Base-by-base conservation (phyloP, 2,329 filamentous ascomycete genomes). In the Diaporthe vexans region DNA sequence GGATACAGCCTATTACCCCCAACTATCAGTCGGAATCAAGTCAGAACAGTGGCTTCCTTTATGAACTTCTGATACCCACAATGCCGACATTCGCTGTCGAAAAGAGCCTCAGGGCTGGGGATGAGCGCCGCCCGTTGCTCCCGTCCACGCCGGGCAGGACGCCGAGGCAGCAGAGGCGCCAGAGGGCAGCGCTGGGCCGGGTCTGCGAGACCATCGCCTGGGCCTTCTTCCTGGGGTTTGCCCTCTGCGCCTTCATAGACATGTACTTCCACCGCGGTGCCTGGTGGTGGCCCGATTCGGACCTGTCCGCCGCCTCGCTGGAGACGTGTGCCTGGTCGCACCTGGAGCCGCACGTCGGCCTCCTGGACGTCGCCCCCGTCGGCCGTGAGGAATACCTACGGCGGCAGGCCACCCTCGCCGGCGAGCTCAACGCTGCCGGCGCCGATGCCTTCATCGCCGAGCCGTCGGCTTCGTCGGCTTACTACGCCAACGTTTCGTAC, bases 381-480 rank as follows among this genome's bases (percentile, higher is more conserved):
- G 61, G 58, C 26, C 79, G 77, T 15, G 71, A 76, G 19, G 80
- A 81, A 68, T 81, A 78, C 56, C 75, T 81, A 19, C 17, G 59
- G n/a, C 79, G 80, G 11, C 79, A 81, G 63, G 4, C 52, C 40
- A 74, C 68, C 10, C 76, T 81, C 10, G 80, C 80, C 4, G 61
- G 61, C 17, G 74, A 77, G 8, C 76, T 81, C 33, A 59, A 48
- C 24, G 76, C 74, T 2, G 79, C 76, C 2, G 77, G 76, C 17
- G 76, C 80, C 29, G 80, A 81, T 58, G 80, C 79, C 68, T 81
- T 81, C 73, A 61, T 81, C 52, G 79, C 78, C 13, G 80, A 81
- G 71, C 79, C 80, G 43, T 81, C 80, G 26, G 78, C 79, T 1
- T 78, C 75, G 1, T 79, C 77, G 9, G 74, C 76, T 1, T 79